A percentile compares a stretch with the other conserved stretches of the same genome.
These are phyloP conservation scores for Camellia japonica DNA, from an alignment of 148 eudicot species.

Conservation along the genomic window DNA sequence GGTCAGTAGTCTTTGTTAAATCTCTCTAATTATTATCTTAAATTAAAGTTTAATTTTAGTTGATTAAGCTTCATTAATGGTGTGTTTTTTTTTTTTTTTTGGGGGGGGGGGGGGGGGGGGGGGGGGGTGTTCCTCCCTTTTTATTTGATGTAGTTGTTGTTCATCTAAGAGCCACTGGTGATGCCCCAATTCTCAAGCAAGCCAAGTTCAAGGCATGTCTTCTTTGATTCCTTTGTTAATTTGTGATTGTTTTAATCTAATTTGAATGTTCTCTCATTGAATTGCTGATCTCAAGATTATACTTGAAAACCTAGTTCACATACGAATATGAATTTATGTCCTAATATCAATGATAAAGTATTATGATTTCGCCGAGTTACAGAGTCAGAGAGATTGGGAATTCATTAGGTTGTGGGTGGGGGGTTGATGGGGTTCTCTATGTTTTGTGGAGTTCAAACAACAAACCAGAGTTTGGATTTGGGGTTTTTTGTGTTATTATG, in stretches of 20 bases:
- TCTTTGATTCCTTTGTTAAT: slow-evolving; percentile 2
- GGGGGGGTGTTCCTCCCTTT: background rate
- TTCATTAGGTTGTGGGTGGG: too few species aligned
- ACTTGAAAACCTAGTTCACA: background rate
- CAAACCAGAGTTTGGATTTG: too few species aligned
- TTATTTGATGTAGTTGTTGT: slow-evolving; percentile 61
- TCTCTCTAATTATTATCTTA: too few species aligned
- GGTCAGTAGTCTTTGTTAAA: background rate
- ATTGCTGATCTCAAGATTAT: background rate
- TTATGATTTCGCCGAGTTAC: too few species aligned
- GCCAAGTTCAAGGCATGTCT: slow-evolving; percentile 76
- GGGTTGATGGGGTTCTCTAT: background rate
- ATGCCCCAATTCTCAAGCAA: slow-evolving; percentile 97
- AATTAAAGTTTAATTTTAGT: too few species aligned
- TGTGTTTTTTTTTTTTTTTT: background rate
- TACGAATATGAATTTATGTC: too few species aligned
- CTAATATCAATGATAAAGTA: too few species aligned
- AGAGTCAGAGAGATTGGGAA: too few species aligned
- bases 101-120: too few species aligned
- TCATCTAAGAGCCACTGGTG: slow-evolving; percentile 88
- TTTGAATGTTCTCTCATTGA: background rate
- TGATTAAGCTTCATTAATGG: background rate
- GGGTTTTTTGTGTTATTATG: too few species aligned
- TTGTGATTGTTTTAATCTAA: background rate
- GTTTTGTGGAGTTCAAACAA: too few species aligned